phyloP scores from a whole-genome alignment of 2,329 filamentous ascomycete genomes.

The Claviceps pusilla region DNA sequence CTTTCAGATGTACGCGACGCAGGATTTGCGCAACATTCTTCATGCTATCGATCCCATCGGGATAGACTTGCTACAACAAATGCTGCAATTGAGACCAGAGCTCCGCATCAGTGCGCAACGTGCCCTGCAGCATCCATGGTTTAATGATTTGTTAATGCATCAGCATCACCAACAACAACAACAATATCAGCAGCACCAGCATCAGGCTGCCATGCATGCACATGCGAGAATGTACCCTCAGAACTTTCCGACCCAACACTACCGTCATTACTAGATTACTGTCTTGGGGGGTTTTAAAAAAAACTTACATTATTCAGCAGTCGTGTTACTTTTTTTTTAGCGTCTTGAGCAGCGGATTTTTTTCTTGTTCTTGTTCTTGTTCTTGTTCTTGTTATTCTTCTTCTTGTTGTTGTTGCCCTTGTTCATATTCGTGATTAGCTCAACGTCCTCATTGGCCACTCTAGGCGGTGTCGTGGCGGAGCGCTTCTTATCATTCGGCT shows the following conservation, averaged over 20 bases:
- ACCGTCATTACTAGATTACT: conserved; percentile 19
- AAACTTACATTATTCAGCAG: not conserved
- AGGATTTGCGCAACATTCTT: conserved; percentile 73
- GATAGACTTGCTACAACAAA: conserved; percentile 72
- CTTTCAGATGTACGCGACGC: conserved; percentile 87
- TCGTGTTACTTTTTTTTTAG: not conserved
- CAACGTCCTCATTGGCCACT: not conserved
- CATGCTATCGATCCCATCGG: conserved; percentile 80
- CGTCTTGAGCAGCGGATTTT: not conserved
- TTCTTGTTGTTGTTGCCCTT: not conserved
- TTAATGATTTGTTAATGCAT: conserved; percentile 54
- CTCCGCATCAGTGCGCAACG: conserved; percentile 78
- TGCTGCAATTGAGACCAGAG: conserved; percentile 88
- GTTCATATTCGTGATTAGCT: not conserved
- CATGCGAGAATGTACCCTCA: conserved; percentile 27
- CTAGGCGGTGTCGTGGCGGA: not conserved
- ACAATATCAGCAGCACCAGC: conserved; percentile 27
- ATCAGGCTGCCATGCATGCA: conserved; percentile 24
- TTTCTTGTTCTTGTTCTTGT: not conserved
- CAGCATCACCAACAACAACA: conserved; percentile 26
- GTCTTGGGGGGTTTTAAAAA: not conserved
- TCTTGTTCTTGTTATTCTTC: not conserved
- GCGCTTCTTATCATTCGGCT: not conserved
- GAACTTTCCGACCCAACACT: conserved; percentile 23
- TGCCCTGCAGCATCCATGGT: conserved; percentile 85